Evolutionary conservation across 768 basidiomycete genomes (phyloP), one percentile per base, ranked within the genome.

Genomic region (Tylopilus sp.): DNA sequence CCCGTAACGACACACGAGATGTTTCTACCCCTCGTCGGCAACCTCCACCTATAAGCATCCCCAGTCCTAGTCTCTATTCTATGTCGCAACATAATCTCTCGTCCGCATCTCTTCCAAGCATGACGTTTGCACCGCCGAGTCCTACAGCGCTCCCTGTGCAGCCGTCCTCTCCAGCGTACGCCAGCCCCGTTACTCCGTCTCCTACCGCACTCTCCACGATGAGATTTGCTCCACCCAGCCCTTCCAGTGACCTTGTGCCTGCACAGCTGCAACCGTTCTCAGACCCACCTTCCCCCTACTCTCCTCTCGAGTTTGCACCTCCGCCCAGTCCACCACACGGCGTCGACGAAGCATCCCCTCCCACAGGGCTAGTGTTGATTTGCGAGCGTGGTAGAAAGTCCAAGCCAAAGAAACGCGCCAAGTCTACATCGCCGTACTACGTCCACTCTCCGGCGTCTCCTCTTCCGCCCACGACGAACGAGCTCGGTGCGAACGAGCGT

Each of bases 401-500:
- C 22, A 57, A 55, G 22, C 25, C 60, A 10, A 57, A 53, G 21
- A 70, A 66, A 48, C 68, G 70, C 8, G 64, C 70, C 16, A 26
- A 59, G 16, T 71, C 66, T 3, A 46, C 63, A 31, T 71, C 70
- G n/a, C 70, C 71, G 5, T 57, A 50, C 16, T 56, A 60, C 21
- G 25, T 47, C 22, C 58, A 53, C 28, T 33, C 53, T 19, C 16
- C 41, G 3, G 45, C 50, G 21, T 56, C 57, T n/a, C 46, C 66
- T 21, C 70, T 80, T 21, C 85, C 86, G 0, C 81, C 83, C 2
- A 87, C 86, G 3, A 84, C 83, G 6, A 91, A 92, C 69, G 70
- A 77, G 57, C 82, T 90, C 43, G 74, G 75, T 56, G 72, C 82
- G 17, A 74, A 77, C 12, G 83, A 87, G 57, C 87, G 90, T 28